These are phyloP conservation scores for Gleditsia sinensis DNA, from an alignment of 306 rosid species.

Conservation along the genomic window DNA sequence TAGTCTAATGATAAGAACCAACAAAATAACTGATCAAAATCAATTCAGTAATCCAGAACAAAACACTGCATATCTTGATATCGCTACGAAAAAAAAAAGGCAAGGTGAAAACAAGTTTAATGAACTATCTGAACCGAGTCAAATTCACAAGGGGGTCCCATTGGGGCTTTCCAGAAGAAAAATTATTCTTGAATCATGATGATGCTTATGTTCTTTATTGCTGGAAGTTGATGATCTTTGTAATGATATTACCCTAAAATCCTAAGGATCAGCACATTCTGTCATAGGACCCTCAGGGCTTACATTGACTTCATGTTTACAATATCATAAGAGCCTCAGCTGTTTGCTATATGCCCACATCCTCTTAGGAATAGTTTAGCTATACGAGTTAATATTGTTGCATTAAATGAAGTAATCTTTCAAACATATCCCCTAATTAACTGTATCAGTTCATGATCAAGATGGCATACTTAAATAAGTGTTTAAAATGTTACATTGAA, in stretches of 20 bases:
- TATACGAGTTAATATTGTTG: not conserved
- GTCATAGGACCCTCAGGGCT: not conserved
- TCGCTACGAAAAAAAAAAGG: not conserved
- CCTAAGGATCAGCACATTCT: not conserved
- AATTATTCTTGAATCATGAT: not conserved
- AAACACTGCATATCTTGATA: not conserved
- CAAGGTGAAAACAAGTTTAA: not conserved
- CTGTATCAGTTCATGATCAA: too few species aligned
- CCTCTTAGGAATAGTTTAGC: not conserved
- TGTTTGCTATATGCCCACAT: too few species aligned
- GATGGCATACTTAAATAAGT: too few species aligned
- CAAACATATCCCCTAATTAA: constrained; percentile 3
- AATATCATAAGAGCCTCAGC: not conserved
- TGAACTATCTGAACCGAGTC: not conserved
- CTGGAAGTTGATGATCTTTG: constrained; percentile 11
- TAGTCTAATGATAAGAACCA: constrained; percentile 18
- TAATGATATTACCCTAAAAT: not conserved
- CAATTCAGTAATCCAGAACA: constrained; percentile 15
- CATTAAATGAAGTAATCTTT: not conserved
- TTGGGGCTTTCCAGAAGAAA: too few species aligned
- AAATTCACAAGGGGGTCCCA: not conserved
- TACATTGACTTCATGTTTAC: not conserved
- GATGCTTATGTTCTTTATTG: not conserved
- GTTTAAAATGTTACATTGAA: too few species aligned
- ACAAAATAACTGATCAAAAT: not conserved